A percentile compares a stretch with the other conserved stretches of the same genome.
Evolutionary conservation across 768 basidiomycete species (phyloP).

Genomic region (Trametes cinnabarina): DNA sequence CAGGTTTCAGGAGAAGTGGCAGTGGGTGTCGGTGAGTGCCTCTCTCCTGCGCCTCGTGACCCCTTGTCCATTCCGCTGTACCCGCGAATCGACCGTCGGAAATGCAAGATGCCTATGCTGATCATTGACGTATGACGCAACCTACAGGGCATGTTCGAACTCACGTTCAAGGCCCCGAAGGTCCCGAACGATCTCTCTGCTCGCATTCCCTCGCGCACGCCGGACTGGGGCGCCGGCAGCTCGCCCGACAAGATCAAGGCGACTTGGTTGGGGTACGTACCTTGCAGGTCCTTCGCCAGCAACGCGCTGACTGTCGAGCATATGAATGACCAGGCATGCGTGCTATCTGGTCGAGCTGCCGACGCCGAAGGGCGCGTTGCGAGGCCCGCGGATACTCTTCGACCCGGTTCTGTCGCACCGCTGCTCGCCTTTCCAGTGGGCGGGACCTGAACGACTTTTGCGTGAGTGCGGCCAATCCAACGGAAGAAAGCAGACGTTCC

Average conservation of each 20-base stretch:
- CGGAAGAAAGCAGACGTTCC: conserved; percentile 8
- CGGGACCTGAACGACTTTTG: conserved; percentile 35
- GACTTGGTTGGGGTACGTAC: conserved; percentile 37
- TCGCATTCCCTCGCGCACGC: conserved; percentile 21
- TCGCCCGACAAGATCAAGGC: conserved; percentile 28
- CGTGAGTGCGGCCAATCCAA: conserved; percentile 27
- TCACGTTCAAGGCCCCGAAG: not conserved
- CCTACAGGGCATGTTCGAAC: not conserved
- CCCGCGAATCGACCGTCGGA: not conserved
- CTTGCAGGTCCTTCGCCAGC: not conserved
- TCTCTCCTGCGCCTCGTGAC: not conserved
- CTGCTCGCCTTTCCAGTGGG: conserved; percentile 32
- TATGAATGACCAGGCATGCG: conserved; percentile 36
- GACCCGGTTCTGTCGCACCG: conserved; percentile 38
- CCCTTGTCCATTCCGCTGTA: not conserved
- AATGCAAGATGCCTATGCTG: not conserved
- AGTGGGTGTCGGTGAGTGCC: not conserved
- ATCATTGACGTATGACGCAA: not conserved
- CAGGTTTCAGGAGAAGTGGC: not conserved
- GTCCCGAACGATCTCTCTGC: conserved; percentile 14
- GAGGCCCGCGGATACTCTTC: conserved; percentile 39
- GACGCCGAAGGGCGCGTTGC: conserved; percentile 28
- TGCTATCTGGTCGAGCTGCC: conserved; percentile 41
- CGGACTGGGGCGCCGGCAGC: conserved; percentile 26
- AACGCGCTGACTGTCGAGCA: not conserved